Base-by-base conservation (phyloP, 805 yeast species). In the Candida insectorum region DNA sequence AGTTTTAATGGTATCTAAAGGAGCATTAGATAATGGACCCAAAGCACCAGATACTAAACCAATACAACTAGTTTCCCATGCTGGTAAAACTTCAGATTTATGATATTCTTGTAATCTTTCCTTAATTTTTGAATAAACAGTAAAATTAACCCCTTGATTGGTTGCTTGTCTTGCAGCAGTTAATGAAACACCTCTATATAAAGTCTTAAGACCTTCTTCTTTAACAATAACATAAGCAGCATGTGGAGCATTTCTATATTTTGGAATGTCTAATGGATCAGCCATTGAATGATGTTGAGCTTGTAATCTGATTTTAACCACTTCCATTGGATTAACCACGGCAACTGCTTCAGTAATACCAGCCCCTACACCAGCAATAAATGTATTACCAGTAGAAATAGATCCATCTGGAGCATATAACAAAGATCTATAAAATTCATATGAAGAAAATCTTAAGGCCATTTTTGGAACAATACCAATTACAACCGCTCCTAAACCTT, bases 161-260 rank as follows among this genome's bases (percentile, higher is more conserved):
- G 96, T 82, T 18, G 97, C 97, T 62, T 91, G 98, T 70, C 98
- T 80, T 19, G 96, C 95, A 24, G 97, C 96, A 21, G 98, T 91
- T 54, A 91, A 77, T 2, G 89, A 76, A 17, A 91, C 97, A 56
- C 98, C 98, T 58, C 96, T 77, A 71, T 91, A 91, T 40, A 91
- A 65, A 7, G 96, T 85, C 31, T 75, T 73, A 49, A 85, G 70
- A 30, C 98, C 98, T 69, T 91, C 98, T 62, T 91, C 97, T 50
- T 75, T 82, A 43, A 83, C 76, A 51, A 93, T 84, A 22, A 87
- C 70, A 54, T 80, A 79, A 17, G 85, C 80, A 28, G 95, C 93
- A 62, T 91, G 98, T 11, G 87, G 82, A 11, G 97, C 97, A 57
- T 85, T 87, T 59, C 85, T 78, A 65, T 91, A 91, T 61, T 85